Base-by-base conservation (phyloP, 176 grass and related monocot genomes). In the Bolboschoenus planiculmis region DNA sequence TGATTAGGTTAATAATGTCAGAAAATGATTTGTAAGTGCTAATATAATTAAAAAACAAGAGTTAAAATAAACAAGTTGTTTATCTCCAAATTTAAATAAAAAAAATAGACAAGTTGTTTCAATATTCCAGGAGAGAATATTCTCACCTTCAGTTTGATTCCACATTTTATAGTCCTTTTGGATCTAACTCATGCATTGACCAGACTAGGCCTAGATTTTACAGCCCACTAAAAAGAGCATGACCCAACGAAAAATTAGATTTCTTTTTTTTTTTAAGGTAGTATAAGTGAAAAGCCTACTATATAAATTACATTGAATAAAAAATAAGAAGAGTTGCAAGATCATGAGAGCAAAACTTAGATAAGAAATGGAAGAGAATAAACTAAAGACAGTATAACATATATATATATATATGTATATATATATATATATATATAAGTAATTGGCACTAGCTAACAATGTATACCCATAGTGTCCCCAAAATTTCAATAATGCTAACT, bases 401-500 rank as follows among this genome's bases (percentile, higher is more conserved):
- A n/a, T n/a, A n/a, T n/a, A n/a, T n/a, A n/a, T n/a, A n/a, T n/a
- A 53, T 11, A 53, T 53, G 50, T n/a, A 53, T 53, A 53, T 53
- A 10, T 18, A 53, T 53, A 4, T 11, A 48, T 1, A 14, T 53
- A 18, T 18, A 16, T 39, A 39, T 4, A 68, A 7, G 18, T n/a
- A 39, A 37, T 10, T 68, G 20, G 35, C 35, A n/a, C 34, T 68
- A 18, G 15, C 61, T 34, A 64, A 64, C 30, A 64, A 64, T 35
- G 61, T 34, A 27, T 34, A 34, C 15, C 27, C 14, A 64, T 31
- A 15, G 57, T 9, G 23, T 60, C 24, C 62, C 63, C 78, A 88
- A 88, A 65, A 36, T 85, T 82, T 11, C 36, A 84, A 86, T 82
- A 68, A 37, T 59, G 83, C 11, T 55, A 47, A 99, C 92, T 99